These are phyloP conservation scores for Claviceps capensis DNA, from an alignment of 2,329 filamentous ascomycete species.

Conservation along the genomic window DNA sequence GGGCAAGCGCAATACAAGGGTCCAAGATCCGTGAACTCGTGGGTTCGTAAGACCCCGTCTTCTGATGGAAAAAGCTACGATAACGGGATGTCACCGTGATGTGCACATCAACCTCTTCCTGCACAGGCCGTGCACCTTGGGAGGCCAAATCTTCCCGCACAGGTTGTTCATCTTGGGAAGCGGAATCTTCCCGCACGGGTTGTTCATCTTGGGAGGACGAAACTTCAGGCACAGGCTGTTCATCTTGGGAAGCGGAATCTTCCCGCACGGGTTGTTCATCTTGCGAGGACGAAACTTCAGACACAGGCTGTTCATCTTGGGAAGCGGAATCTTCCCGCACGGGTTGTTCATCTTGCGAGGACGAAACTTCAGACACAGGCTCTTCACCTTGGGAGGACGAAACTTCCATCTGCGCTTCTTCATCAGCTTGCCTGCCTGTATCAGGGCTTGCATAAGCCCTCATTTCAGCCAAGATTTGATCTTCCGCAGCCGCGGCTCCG, in stretches of 20 bases:
- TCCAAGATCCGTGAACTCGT: conserved; percentile 13
- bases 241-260: background rate
- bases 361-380: background rate
- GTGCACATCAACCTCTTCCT: conserved; percentile 12
- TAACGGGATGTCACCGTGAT: conserved; percentile 16
- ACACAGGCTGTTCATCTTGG: background rate
- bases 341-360: background rate
- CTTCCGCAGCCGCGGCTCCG: conserved; percentile 7
- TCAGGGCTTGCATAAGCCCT: conserved; percentile 6
- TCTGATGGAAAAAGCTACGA: conserved; percentile 16
- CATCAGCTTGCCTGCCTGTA: conserved; percentile 1
- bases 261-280: background rate
- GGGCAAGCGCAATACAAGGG: conserved; percentile 18
- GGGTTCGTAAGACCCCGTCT: conserved; percentile 12
- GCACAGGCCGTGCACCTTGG: background rate
- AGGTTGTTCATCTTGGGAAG: background rate
- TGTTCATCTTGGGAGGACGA: too few relatives aligned
- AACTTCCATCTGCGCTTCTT: background rate
- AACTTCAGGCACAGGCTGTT: too few relatives aligned
- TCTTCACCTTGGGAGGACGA: background rate
- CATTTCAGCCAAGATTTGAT: conserved; percentile 12
- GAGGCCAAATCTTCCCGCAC: background rate
- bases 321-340: rapidly evolving
- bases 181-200: too few relatives aligned
- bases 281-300: too few relatives aligned